Conservation (phyloP, 139 green algal genomes). For the Picochlorum sp. region DNA sequence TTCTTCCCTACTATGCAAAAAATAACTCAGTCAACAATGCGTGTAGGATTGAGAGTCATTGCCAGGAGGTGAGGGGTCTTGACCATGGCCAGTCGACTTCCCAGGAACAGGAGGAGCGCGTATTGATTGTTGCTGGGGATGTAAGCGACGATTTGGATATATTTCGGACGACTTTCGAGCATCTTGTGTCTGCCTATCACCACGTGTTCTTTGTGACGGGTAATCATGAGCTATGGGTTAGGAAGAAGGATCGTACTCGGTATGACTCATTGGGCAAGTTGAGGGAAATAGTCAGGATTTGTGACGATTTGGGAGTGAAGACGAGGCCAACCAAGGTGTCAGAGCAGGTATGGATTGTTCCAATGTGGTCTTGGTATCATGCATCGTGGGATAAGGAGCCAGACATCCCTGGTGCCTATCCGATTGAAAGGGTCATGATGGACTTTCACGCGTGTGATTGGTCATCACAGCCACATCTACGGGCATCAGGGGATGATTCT, state of each 20-base stretch:
- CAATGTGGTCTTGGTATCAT: slow-evolving; percentile 13
- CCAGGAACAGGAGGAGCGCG: slow-evolving; percentile 17
- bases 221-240: slow-evolving; percentile 73
- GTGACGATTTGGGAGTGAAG: slow-evolving; percentile 39
- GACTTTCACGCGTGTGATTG: slow-evolving; percentile 46
- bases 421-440: slow-evolving; percentile 33
- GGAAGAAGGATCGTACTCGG: slow-evolving; percentile 10
- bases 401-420: slow-evolving; percentile 28
- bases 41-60: too few relatives aligned
- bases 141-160: slow-evolving; percentile 49
- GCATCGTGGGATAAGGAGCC: slow-evolving; percentile 39
- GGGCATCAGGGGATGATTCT: slow-evolving; percentile 15
- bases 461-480: slow-evolving; percentile 10
- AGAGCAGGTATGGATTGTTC: slow-evolving; percentile 1
- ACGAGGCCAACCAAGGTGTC: slow-evolving; percentile 30
- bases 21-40: too few relatives aligned
- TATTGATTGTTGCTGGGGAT: slow-evolving; percentile 66
- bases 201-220: slow-evolving; percentile 58
- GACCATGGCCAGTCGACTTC: background rate
- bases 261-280: slow-evolving; percentile 48
- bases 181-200: slow-evolving; percentile 31
- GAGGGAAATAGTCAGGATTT: slow-evolving; percentile 34
- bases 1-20: too few relatives aligned
- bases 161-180: slow-evolving; percentile 38
- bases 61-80: background rate